Evolutionary conservation across 805 yeast species (phyloP), one percentile per base, ranked within the genome.

Genomic region (Phaffomyces opuntiae): DNA sequence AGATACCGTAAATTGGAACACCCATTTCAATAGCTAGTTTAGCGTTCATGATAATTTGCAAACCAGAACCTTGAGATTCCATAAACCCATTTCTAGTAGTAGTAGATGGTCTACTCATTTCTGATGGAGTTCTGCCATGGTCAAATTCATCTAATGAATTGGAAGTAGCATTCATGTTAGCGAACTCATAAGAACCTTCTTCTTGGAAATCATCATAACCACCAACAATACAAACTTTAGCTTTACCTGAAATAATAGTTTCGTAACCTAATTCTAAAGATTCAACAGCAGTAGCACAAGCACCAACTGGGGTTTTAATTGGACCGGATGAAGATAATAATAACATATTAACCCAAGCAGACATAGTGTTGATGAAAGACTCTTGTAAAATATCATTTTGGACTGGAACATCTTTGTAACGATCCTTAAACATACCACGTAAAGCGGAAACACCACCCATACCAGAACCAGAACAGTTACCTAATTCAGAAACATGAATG

Each of bases 41-140:
- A 45, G 97, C 99, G 55, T 81, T 78, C 99, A 93, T 93, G 53
- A 93, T 79, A 53, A 93, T 83, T 75, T 93, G 97, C 57, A 87
- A 85, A 81, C 99, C 99, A 44, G 98, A 80, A 77, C 99, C 99
- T 72, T 93, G 99, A 36, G 99, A 83, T 77, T 93, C 99, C 98
- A 93, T 93, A 76, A 93, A 93, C 59, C 99, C 99, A 58, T 83
- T 77, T 78, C 99, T 87, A 40, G 96, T 75, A 37, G 97, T 84
- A 44, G 99, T 90, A 45, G 97, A 78, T 47, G 99, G 99, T 73
- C 99, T 86, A 26, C 98, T 91, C 98, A 93, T 93, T 70, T 93
- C 99, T 48, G 83, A 75, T 56, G 99, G 98, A 43, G 97, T 87
- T 75, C 99, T 87, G 54, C 99, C 99, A 55, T 87, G 93, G 42